A percentile compares a stretch with the other conserved stretches of the same genome.
phyloP scores from a whole-genome alignment of 306 rosid species.

The Geum urbanum region DNA sequence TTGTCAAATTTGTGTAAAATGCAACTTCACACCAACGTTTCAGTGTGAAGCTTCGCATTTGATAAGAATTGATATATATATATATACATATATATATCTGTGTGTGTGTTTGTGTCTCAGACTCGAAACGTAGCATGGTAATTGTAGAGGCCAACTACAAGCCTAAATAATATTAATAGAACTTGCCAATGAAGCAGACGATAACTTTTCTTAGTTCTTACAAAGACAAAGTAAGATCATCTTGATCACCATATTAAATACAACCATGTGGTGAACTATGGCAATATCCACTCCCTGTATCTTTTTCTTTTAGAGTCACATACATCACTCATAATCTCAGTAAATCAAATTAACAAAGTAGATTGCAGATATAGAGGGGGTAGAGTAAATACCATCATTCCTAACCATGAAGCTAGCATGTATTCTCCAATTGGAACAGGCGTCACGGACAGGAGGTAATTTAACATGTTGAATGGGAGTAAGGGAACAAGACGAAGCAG shows the following conservation, averaged over 20 bases:
- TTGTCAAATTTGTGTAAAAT: no score
- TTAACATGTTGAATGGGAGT: constrained; percentile 85
- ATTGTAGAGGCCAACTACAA: not conserved
- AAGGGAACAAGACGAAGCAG: constrained; percentile 96
- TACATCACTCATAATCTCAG: not conserved
- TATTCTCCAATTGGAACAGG: constrained; percentile 80
- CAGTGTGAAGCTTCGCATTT: no score
- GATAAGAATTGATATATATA: no score
- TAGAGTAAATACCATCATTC: constrained; percentile 82
- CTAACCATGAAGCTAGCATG: constrained; percentile 94
- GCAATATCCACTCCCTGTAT: not conserved
- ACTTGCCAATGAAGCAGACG: not conserved
- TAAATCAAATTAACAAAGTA: not conserved
- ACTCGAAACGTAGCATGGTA: not conserved
- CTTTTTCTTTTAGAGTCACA: not conserved
- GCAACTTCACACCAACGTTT: no score
- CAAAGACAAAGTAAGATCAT: not conserved
- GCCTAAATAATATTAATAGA: not conserved
- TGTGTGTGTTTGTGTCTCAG: not conserved
- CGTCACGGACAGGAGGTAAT: constrained; percentile 87
- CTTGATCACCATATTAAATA: not conserved
- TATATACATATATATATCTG: no score
- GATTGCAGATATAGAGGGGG: constrained; percentile 9
- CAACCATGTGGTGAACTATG: not conserved
- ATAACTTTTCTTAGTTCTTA: not conserved